These are phyloP conservation scores for Gracilaria gracilis DNA, from an alignment of 23 red algal species.

Conservation along the genomic window DNA sequence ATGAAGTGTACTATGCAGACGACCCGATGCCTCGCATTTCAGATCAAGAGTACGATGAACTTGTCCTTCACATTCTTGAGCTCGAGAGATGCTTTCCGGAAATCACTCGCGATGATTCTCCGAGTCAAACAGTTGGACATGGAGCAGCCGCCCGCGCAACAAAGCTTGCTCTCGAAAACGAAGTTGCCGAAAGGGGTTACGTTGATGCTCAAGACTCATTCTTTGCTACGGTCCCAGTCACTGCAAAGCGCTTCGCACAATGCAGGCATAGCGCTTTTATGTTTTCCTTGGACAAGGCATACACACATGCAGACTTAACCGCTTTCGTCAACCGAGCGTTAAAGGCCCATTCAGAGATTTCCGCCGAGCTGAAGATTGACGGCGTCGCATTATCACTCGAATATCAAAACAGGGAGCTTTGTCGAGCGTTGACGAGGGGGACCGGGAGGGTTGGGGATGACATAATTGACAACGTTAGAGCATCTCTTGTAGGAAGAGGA, in stretches of 20 bases:
- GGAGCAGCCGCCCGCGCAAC: too few species aligned
- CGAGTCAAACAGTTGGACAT: slow-evolving; percentile 67
- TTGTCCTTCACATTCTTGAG: too few species aligned
- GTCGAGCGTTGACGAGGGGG: slow-evolving; percentile 68
- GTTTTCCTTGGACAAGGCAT: slow-evolving; percentile 81
- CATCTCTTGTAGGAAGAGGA: slow-evolving; percentile 50
- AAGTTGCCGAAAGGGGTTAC: too few species aligned
- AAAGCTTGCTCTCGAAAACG: too few species aligned
- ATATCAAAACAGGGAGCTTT: slow-evolving; percentile 57
- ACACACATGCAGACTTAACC: slow-evolving; percentile 50
- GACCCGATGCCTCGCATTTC: too few species aligned
- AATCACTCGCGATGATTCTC: slow-evolving; percentile 73
- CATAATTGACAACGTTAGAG: slow-evolving; percentile 73
- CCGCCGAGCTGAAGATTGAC: slow-evolving; percentile 78
- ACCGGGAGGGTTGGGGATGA: slow-evolving; percentile 75
- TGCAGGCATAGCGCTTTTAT: slow-evolving; percentile 59
- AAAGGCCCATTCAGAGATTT: slow-evolving; percentile 4
- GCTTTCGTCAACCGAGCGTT: slow-evolving; percentile 54
- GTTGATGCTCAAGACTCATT: too few species aligned
- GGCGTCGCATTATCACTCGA: slow-evolving; percentile 75
- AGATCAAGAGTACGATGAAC: too few species aligned
- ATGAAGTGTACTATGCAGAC: too few species aligned
- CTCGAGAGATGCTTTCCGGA: slow-evolving; percentile 69
- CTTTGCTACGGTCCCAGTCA: slow-evolving; percentile 37
- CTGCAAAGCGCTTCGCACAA: slow-evolving; percentile 56